Percentiles rank a stretch among this genome's conserved stretches.
These are phyloP conservation scores for Hyaloperonospora arabidopsidis DNA, from an alignment of 352 stramenopile genomes.

Conservation along the genomic window DNA sequence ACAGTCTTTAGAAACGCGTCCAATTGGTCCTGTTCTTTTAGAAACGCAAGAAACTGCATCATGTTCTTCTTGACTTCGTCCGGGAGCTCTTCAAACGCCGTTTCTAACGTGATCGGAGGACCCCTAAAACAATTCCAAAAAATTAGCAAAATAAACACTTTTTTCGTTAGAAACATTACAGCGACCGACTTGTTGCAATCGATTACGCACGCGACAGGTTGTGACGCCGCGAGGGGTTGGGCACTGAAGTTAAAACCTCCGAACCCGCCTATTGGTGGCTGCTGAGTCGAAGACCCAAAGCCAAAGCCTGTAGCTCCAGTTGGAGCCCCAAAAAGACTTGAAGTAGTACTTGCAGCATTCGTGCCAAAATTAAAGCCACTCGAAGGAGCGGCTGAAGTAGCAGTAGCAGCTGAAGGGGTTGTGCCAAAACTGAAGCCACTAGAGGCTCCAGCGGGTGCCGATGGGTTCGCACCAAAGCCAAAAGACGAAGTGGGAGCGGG, in stretches of 20 bases:
- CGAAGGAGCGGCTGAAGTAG: conserved; percentile 10
- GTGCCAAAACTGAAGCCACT: conserved; percentile 32
- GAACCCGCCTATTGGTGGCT: conserved; percentile 7
- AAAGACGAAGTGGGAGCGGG: conserved; percentile 14
- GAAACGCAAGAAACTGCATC: conserved; percentile 59
- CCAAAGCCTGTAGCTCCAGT: conserved; percentile 13
- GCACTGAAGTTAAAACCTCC: conserved; percentile 23
- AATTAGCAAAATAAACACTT: not conserved
- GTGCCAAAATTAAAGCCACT: conserved; percentile 25
- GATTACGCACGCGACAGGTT: conserved; percentile 18
- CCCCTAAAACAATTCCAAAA: conserved; percentile 9
- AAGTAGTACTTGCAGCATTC: conserved; percentile 6
- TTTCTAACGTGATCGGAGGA: conserved; percentile 64
- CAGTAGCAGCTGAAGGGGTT: conserved; percentile 6
- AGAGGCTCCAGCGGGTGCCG: conserved; percentile 6
- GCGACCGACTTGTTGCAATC: not conserved
- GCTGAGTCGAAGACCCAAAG: conserved; percentile 13
- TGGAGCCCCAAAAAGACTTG: conserved; percentile 19
- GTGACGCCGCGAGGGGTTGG: conserved; percentile 7
- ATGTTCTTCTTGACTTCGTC: conserved; percentile 74
- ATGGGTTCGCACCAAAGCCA: conserved; percentile 8
- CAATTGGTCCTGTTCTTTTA: conserved; percentile 65
- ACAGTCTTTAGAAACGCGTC: conserved; percentile 71
- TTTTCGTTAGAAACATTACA: not conserved
- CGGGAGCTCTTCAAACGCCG: conserved; percentile 57